Evolutionary conservation across 2,329 filamentous ascomycete genomes (phyloP).

Genomic region (Arthrobotrys megalospora): DNA sequence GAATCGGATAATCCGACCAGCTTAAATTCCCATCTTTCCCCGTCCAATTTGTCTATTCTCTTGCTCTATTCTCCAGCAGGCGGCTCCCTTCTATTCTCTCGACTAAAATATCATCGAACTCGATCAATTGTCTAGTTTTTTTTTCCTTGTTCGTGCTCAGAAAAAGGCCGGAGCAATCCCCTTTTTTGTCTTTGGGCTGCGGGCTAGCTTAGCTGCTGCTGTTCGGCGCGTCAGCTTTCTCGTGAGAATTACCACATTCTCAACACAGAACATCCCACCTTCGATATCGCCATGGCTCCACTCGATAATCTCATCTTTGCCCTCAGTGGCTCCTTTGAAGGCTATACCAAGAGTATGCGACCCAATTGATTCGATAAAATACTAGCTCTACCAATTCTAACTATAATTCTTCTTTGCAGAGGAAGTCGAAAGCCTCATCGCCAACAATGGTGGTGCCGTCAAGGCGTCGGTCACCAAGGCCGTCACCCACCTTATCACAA

Average conservation of each 20-base stretch:
- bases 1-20: slow-evolving; percentile 26
- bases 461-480: slow-evolving; percentile 70
- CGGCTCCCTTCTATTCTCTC: slow-evolving; percentile 5
- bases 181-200: neutral
- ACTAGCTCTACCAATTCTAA: slow-evolving; percentile 23
- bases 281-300: slow-evolving; percentile 64
- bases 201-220: neutral
- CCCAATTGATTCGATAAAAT: slow-evolving; percentile 25
- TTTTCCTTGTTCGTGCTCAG: neutral
- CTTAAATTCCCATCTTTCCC: slow-evolving; percentile 51
- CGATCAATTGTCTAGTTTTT: slow-evolving; percentile 13
- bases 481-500: slow-evolving; percentile 75
- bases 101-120: slow-evolving; percentile 2
- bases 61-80: slow-evolving; percentile 21
- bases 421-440: slow-evolving; percentile 70
- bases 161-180: neutral
- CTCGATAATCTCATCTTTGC: slow-evolving; percentile 72
- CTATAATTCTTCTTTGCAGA: slow-evolving; percentile 55
- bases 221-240: slow-evolving; percentile 35
- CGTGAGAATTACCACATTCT: slow-evolving; percentile 14
- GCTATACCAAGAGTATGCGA: slow-evolving; percentile 70
- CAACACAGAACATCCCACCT: slow-evolving; percentile 27
- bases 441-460: slow-evolving; percentile 71
- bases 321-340: slow-evolving; percentile 75
- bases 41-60: slow-evolving; percentile 5